Conservation (phyloP, 2,329 filamentous ascomycete genomes). For the Bipolaris zeicola region DNA sequence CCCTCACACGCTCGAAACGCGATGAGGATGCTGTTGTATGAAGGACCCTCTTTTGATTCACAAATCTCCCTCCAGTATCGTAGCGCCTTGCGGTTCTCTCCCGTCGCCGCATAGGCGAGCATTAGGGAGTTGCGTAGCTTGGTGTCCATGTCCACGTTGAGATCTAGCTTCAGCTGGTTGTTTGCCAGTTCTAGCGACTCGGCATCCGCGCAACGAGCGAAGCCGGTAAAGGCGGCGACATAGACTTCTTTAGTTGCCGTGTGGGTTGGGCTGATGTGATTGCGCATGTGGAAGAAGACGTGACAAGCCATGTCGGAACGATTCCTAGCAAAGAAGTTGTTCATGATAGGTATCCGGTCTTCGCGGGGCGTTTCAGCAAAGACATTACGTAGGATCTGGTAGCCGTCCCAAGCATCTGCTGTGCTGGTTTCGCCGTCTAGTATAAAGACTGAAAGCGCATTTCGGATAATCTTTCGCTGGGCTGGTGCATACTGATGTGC, state of each 20-base stretch:
- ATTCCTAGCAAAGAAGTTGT: constrained; percentile 75
- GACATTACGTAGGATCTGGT: constrained; percentile 62
- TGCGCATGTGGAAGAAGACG: constrained; percentile 94
- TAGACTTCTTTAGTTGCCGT: constrained; percentile 78
- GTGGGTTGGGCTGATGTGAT: constrained; percentile 65
- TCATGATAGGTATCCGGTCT: constrained; percentile 75
- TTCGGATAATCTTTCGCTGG: constrained; percentile 70
- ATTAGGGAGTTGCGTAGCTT: constrained; percentile 82
- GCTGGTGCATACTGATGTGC: constrained; percentile 70
- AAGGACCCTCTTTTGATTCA: constrained; percentile 83
- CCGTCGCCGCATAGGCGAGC: constrained; percentile 78
- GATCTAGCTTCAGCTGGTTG: constrained; percentile 94
- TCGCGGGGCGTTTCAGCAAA: constrained; percentile 68
- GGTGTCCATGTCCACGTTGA: constrained; percentile 77
- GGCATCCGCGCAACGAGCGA: constrained; percentile 64
- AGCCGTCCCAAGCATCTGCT: constrained; percentile 65
- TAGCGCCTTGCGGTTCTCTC: constrained; percentile 68
- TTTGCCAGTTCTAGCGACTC: constrained; percentile 77
- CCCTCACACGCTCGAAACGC: constrained; percentile 81
- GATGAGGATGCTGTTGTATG: constrained; percentile 78
- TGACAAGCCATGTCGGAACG: constrained; percentile 84
- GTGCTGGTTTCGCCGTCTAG: constrained; percentile 69
- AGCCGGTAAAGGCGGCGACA: constrained; percentile 74
- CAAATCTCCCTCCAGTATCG: constrained; percentile 85
- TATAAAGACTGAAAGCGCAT: constrained; percentile 71